Evolutionary conservation across 441 rosid genomes (phyloP), one percentile per base, ranked within the genome.

Genomic region (Pelargonium fulgidum): DNA sequence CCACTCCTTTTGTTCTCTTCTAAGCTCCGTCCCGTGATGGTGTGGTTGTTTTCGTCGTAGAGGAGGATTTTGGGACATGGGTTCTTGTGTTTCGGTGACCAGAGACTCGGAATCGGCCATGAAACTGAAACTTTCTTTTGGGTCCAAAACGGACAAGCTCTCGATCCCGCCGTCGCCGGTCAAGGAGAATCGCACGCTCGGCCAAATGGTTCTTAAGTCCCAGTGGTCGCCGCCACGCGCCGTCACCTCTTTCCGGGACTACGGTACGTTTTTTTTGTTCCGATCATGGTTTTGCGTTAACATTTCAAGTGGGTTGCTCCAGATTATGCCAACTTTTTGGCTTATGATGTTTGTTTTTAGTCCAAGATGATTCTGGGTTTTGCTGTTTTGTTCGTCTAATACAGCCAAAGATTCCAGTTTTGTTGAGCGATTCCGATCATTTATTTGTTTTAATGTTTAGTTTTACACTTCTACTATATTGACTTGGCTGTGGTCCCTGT

Each of bases 131-230:
- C 33, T 77, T 66, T 65, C 84, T 7, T 78, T 81, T 67, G 75
- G 68, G 70, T 74, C 83, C 50, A 83, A 83, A 80, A 52, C 76
- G n/a, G 83, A 79, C 19, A 78, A 79, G 66, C 81, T 79, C 77
- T 82, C 73, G 68, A 81, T 78, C 19, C 88, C 92, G 8, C 84
- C 84, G 20, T 88, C 96, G 22, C 88, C 91, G 7, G 66, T 79
- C 59, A 90, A 85, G 65, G 75, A 76, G 29, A 81, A 74, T 19
- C 72, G 70, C 74, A 68, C 86, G 65, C 69, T 79, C 77, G 81
- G 67, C 70, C 70, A 26, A 42, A 59, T 39, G 70, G 72, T 56
- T 64, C 63, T 67, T 56, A 64, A 45, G 72, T 66, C 87, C 52
- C 82, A 77, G 64, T 77, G 78, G 81, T 77, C 86, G 58, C 65